Conservation (phyloP, 345 rosid species). For the Eucalyptus cladocalyx region DNA sequence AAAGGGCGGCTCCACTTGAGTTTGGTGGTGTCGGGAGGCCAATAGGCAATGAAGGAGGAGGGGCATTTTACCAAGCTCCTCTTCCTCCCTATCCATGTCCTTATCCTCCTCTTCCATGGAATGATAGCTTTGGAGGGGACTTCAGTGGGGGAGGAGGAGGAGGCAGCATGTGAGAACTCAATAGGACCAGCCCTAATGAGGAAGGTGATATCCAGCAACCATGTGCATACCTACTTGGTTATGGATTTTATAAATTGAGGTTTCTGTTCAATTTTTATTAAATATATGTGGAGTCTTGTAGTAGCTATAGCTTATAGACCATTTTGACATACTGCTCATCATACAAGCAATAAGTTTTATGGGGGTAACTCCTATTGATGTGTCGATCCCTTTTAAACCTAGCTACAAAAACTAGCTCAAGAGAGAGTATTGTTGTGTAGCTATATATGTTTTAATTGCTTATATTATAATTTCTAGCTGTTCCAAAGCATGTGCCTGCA, state of each 20-base stretch:
- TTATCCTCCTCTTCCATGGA: constrained; percentile 14
- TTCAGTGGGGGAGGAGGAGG: constrained; percentile 44
- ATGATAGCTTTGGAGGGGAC: constrained; percentile 25
- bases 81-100: background rate
- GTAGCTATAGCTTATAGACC: background rate
- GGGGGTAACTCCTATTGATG: background rate
- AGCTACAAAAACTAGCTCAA: background rate
- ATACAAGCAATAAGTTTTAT: background rate
- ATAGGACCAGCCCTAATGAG: background rate
- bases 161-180: constrained; percentile 33
- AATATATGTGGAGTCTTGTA: background rate
- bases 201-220: background rate
- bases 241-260: background rate
- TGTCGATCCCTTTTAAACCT: background rate
- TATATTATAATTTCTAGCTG: background rate
- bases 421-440: background rate
- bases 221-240: background rate
- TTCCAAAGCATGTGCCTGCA: constrained; percentile 21
- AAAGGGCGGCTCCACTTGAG: background rate
- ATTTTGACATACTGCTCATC: background rate
- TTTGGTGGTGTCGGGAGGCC: background rate
- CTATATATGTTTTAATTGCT: background rate
- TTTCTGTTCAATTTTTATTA: background rate
- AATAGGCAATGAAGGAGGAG: background rate
- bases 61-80: constrained; percentile 5